These are phyloP conservation scores for Cenchrus purpureus DNA, from an alignment of 176 grass and related monocot genomes.

Conservation along the genomic window DNA sequence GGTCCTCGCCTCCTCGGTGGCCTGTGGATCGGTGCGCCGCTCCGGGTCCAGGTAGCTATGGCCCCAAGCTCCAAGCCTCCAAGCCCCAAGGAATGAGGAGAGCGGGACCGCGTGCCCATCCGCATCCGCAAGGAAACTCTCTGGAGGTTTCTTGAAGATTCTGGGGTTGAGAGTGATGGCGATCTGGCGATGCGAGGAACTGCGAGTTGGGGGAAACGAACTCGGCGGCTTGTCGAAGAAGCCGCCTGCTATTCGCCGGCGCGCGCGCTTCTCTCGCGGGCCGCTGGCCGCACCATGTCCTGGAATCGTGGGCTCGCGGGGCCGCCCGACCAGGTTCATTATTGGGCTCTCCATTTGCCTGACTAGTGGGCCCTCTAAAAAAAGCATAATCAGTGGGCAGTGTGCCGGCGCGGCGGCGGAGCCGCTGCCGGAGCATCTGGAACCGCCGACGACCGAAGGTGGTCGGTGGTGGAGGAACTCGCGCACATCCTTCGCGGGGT, in stretches of 20 bases:
- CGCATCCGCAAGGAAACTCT: not conserved
- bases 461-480: slow-evolving; percentile 37
- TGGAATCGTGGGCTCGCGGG: too few species aligned
- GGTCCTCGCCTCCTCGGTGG: not conserved
- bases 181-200: not conserved
- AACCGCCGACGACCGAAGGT: slow-evolving; percentile 18
- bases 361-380: too few species aligned
- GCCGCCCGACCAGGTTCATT: too few species aligned
- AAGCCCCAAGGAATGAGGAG: not conserved
- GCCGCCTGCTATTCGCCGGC: not conserved
- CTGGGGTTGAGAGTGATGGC: not conserved
- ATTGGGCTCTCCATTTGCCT: too few species aligned
- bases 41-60: not conserved
- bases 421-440: slow-evolving; percentile 44
- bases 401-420: slow-evolving; percentile 11
- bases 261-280: too few species aligned
- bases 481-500: slow-evolving; percentile 38
- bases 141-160: not conserved
- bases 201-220: not conserved
- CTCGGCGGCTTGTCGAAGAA: not conserved
- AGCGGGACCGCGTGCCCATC: not conserved
- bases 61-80: too few species aligned
- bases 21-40: too few species aligned
- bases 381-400: too few species aligned
- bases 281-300: too few species aligned